Percentiles rank a stretch among this genome's conserved stretches.
phyloP scores from a whole-genome alignment of 441 rosid species.

The Manihot esculenta region DNA sequence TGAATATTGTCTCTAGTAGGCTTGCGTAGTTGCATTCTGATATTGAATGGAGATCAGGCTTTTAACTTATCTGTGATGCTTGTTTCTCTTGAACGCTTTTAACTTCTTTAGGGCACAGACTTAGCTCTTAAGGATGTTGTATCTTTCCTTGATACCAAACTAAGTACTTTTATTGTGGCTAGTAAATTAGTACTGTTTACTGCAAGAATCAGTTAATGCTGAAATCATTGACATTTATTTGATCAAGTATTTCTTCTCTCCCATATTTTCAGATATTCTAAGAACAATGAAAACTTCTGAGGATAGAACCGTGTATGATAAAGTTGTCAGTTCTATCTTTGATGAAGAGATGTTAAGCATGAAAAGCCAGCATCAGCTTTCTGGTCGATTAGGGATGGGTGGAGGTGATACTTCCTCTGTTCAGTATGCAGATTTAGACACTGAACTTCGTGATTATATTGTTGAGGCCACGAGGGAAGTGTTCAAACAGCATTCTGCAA shows the following conservation, averaged over 20 bases:
- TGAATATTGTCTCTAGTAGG: too few species aligned
- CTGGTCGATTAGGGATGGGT: constrained; percentile 39
- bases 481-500: constrained; percentile 83
- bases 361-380: constrained; percentile 51
- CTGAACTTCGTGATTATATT: constrained; percentile 85
- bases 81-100: too few species aligned
- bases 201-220: too few species aligned
- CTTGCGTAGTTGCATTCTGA: too few species aligned
- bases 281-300: constrained; percentile 86
- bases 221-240: constrained; percentile 16
- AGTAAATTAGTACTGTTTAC: too few species aligned
- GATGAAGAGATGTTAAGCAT: constrained; percentile 62
- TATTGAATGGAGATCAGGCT: too few species aligned
- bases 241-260: constrained; percentile 26
- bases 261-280: constrained; percentile 61
- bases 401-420: constrained; percentile 45
- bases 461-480: constrained; percentile 74
- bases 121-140: too few species aligned
- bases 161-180: too few species aligned
- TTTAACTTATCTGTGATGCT: too few species aligned
- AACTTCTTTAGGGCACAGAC: too few species aligned
- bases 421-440: constrained; percentile 59
- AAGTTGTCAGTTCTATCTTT: constrained; percentile 80
- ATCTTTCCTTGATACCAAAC: too few species aligned
- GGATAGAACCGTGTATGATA: constrained; percentile 80